phyloP scores from a whole-genome alignment of 768 basidiomycete genomes.

The Tricholoma furcatifolium region DNA sequence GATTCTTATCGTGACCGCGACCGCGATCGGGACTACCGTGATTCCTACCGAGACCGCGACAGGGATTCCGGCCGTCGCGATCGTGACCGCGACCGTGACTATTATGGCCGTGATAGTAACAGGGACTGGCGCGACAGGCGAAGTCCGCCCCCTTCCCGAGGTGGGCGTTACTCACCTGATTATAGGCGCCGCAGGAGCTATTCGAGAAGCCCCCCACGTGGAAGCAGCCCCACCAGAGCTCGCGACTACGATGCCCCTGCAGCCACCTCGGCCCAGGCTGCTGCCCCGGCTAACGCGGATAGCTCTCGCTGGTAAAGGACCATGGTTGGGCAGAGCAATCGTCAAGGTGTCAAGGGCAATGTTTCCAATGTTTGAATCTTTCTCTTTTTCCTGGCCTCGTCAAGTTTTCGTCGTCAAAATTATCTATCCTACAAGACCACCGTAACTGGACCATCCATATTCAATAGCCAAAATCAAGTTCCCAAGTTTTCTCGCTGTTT shows the following conservation, averaged over 20 bases:
- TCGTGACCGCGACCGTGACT: slow-evolving; percentile 55
- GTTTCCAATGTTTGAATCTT: slow-evolving; percentile 41
- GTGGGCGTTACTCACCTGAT: slow-evolving; percentile 75
- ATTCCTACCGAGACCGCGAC: slow-evolving; percentile 54
- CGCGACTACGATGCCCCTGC: slow-evolving; percentile 35
- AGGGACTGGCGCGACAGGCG: slow-evolving; percentile 82
- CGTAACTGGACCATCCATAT: slow-evolving; percentile 42
- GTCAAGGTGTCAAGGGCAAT: slow-evolving; percentile 40
- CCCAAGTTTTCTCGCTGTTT: slow-evolving; percentile 61
- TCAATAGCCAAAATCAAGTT: slow-evolving; percentile 64
- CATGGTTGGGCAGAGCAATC: slow-evolving; percentile 25
- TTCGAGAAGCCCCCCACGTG: slow-evolving; percentile 77
- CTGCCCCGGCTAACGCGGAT: slow-evolving; percentile 34
- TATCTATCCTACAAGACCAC: slow-evolving; percentile 42
- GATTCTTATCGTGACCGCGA: slow-evolving; percentile 36
- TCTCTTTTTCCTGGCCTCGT: slow-evolving; percentile 37
- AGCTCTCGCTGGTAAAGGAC: slow-evolving; percentile 59
- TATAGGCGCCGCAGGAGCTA: slow-evolving; percentile 75
- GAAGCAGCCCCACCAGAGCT: slow-evolving; percentile 49
- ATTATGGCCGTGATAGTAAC: slow-evolving; percentile 62
- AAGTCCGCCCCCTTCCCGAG: slow-evolving; percentile 62
- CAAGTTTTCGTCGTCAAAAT: slow-evolving; percentile 36
- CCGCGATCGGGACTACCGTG: slow-evolving; percentile 33
- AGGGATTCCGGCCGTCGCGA: slow-evolving; percentile 50
- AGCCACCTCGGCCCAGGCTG: slow-evolving; percentile 32